These are phyloP conservation scores for Fusarium circinatum DNA, from an alignment of 2,329 filamentous ascomycete species.

Conservation along the genomic window DNA sequence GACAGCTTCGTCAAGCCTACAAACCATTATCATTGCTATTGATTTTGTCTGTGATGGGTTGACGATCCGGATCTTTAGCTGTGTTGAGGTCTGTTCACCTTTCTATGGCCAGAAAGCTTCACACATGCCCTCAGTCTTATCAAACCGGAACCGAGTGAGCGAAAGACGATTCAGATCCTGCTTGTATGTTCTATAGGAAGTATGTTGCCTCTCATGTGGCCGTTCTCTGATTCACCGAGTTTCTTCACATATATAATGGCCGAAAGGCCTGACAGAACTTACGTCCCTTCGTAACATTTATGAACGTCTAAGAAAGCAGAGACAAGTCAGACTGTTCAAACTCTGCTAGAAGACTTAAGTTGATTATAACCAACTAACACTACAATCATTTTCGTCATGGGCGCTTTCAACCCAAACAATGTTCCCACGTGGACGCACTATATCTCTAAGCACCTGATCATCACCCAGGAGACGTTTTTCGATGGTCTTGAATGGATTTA, in stretches of 20 bases:
- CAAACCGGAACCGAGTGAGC: too few species aligned
- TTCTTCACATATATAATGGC: not conserved
- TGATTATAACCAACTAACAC: not conserved
- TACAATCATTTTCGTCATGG: not conserved
- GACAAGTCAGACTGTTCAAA: accelerated
- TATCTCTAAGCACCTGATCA: not conserved
- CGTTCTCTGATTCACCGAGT: not conserved
- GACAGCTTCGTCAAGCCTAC: too few species aligned
- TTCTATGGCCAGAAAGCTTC: too few species aligned
- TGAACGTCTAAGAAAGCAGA: too few species aligned
- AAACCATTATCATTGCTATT: accelerated
- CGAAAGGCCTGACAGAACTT: not conserved
- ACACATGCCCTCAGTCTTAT: not conserved
- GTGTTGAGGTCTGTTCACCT: accelerated
- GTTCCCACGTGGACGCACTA: not conserved
- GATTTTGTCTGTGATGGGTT: not conserved
- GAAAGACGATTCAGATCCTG: not conserved
- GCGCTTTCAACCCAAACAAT: not conserved
- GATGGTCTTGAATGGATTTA: not conserved
- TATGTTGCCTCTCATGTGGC: not conserved
- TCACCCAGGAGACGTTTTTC: not conserved
- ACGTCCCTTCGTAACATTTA: not conserved
- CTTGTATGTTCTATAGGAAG: not conserved
- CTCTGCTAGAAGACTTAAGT: not conserved
- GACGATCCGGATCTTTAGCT: too few species aligned